Evolutionary conservation across 805 yeast species (phyloP).

Genomic region (Myxozyma udenii): DNA sequence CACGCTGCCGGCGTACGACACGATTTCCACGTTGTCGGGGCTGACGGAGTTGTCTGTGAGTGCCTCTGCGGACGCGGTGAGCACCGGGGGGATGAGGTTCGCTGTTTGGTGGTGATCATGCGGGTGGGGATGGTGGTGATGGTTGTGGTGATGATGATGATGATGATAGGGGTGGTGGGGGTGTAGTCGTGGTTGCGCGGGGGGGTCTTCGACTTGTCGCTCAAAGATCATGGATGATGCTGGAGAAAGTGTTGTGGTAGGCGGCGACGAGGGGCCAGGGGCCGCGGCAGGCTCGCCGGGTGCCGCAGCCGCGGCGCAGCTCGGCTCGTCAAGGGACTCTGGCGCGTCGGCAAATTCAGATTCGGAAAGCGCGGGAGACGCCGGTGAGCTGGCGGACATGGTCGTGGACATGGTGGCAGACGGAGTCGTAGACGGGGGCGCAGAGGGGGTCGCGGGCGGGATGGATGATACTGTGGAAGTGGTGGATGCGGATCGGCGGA

Average conservation of each 20-base stretch:
- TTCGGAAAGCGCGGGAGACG: background rate
- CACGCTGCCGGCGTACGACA: conserved; percentile 41
- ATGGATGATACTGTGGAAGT: background rate
- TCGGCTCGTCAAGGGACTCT: too few species aligned
- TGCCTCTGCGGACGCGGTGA: conserved; percentile 72
- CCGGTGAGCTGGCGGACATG: background rate
- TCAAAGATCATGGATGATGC: conserved; percentile 58
- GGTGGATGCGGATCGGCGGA: background rate
- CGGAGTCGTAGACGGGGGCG: background rate
- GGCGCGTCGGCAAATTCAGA: background rate
- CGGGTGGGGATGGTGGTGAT: background rate
- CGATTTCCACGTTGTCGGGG: conserved; percentile 68
- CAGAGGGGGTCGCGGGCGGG: background rate
- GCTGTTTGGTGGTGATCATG: conserved; percentile 47
- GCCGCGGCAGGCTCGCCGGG: too few species aligned
- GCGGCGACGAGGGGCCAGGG: background rate
- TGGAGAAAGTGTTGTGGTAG: conserved; percentile 29
- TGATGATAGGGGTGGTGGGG: conserved; percentile 35
- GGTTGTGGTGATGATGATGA: conserved; percentile 33
- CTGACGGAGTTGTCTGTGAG: conserved; percentile 55
- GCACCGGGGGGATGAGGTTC: conserved; percentile 74
- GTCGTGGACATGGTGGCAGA: background rate
- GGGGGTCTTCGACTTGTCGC: conserved; percentile 61
- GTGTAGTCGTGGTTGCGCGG: conserved; percentile 2
- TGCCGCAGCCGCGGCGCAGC: too few species aligned